Base-by-base conservation (phyloP, 208 protist species). In the Angomonas ambiguus region DNA sequence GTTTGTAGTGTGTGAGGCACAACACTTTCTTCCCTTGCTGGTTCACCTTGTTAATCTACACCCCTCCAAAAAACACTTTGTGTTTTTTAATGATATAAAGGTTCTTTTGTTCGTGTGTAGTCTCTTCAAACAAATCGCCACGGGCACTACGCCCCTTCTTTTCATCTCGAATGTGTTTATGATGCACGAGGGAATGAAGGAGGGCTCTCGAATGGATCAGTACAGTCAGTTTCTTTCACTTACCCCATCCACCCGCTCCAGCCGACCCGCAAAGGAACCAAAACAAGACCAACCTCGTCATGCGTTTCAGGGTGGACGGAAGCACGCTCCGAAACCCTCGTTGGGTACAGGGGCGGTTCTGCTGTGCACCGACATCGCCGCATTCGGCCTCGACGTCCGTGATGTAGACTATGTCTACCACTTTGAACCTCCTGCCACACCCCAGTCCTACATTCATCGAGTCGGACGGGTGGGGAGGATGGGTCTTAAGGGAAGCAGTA, bases 391-490 rank as follows among this genome's bases (percentile, higher is more conserved):
- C 11, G 92, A 97, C 57, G 87, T 97, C 20, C 87, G 92, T 30
- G 89, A 97, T 77, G 89, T 97, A 18, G 88, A 94, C 72, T 97
- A 97, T 51, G 92, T 97, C 10, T 92, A 93, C 71, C 92, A 95
- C 71, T 95, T 95, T 75, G 88, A 97, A 67, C 85, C 86, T 2
- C 92, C 92, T 5, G 31, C 77, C 0, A 86, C 83, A 13, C 77
- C 85, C 48, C 77, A 87, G 74, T 80, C 85, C 24, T 97, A 97
- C 72, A 78, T 94, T 13, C 92, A 95, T 63, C 92, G 89, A 24
- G 85, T 95, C n/a, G 92, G 92, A n/a, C 78, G 88, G 38, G 87
- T 93, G 16, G 91, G 85, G 5, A 80, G 91, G 41, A 96, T 96
- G 92, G 92, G 88, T 20, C 91, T 93, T 80, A 74, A 76, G 42